Evolutionary conservation across 805 yeast genomes (phyloP), one percentile per base, ranked within the genome.

Genomic region (Grigorovia yakushimaensis): DNA sequence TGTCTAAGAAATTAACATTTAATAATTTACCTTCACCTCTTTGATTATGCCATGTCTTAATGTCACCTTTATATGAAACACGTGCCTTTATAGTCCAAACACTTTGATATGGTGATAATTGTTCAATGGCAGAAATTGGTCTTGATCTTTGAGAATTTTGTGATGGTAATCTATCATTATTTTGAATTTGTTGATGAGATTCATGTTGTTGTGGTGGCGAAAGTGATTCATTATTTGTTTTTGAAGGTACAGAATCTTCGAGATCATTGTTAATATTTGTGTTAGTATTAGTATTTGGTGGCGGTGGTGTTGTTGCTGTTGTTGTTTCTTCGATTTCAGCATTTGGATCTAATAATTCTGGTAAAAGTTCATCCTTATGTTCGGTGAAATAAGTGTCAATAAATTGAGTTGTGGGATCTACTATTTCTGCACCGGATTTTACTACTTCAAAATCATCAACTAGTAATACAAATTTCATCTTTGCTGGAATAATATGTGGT

Each of bases 41-140:
- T 51, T 78, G 82, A 57, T 86, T 88, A 45, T 86, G 78, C 91
- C 91, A 93, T 36, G 86, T 85, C 65, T 87, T 81, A 55, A 91
- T 74, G 51, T 88, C 96, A 47, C 91, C 80, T 66, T 91, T 93
- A 65, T 76, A 81, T 1, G 95, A 81, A 22, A 88, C 93, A 61
- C 98, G 80, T 1, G 94, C 98, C 58, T 87, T 88, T 58, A 93
- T 86, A 6, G 91, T 82, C 98, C 98, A 93, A 45, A 75, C 73
- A 61, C 81, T 84, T 63, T 86, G 93, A 64, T 85, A 93, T 8
- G 98, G 98, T 11, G 96, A 87, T 45, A 93, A 71, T 52, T 82
- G 87, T 60, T 87, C 96, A 55, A 89, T 86, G 10, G 94, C 84
- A 55, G 77, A 78, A 38, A 84, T 71, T 27, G 75, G 73, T 41